phyloP scores from a whole-genome alignment of 345 rosid genomes.

The Boechera stricta region DNA sequence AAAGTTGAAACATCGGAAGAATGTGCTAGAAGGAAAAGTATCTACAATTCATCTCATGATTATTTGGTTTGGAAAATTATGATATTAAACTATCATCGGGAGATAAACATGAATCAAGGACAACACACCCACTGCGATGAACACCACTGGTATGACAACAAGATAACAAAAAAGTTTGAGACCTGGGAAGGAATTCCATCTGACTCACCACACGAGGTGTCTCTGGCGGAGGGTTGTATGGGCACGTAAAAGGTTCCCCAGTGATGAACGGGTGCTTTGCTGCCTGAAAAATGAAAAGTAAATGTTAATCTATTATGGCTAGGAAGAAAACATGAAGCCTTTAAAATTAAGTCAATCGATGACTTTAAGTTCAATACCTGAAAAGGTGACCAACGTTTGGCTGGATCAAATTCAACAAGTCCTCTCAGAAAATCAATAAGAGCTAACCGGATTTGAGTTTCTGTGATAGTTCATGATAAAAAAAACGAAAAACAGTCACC shows the following conservation, averaged over 20 bases:
- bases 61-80: slow-evolving; percentile 18
- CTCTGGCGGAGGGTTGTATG: slow-evolving; percentile 84
- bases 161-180: slow-evolving; percentile 24
- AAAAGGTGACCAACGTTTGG: slow-evolving; percentile 98
- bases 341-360: neutral
- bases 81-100: slow-evolving; percentile 10
- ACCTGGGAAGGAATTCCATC: slow-evolving; percentile 36
- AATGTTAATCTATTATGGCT: slow-evolving; percentile 12
- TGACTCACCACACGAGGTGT: slow-evolving; percentile 83
- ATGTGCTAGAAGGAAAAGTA: slow-evolving; percentile 18
- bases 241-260: slow-evolving; percentile 95
- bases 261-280: slow-evolving; percentile 98
- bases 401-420: slow-evolving; percentile 98
- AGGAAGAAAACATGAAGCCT: slow-evolving; percentile 27
- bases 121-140: slow-evolving; percentile 15
- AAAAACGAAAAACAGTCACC: slow-evolving; percentile 38
- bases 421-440: slow-evolving; percentile 97
- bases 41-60: slow-evolving; percentile 17
- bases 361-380: slow-evolving; percentile 61
- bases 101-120: slow-evolving; percentile 17
- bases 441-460: slow-evolving; percentile 86
- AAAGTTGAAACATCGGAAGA: slow-evolving; percentile 4
- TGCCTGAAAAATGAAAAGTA: slow-evolving; percentile 64
- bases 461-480: slow-evolving; percentile 49
- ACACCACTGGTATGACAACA: slow-evolving; percentile 15